These are phyloP conservation scores for Schoenoplectus tabernaemontani DNA, from an alignment of 202 grass and related monocot species.

Conservation along the genomic window DNA sequence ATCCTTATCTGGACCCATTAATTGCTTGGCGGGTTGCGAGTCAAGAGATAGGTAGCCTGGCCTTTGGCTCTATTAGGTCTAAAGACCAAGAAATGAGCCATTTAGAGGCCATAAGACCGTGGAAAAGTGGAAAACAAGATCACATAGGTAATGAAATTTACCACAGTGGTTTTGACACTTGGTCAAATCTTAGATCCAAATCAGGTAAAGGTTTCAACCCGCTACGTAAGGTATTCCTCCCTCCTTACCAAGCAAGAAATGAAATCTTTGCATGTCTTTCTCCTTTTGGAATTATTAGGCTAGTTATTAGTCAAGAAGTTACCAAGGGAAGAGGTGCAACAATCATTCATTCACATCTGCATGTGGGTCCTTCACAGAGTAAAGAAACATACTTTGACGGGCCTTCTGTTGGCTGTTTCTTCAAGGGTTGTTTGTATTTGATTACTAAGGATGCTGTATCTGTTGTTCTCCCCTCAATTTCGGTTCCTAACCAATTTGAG, in stretches of 20 bases:
- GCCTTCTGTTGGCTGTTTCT: conserved; percentile 69
- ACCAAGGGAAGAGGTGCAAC: conserved; percentile 36
- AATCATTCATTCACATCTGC: conserved; percentile 56
- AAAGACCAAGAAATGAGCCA: conserved; percentile 19
- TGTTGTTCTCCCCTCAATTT: conserved; percentile 81
- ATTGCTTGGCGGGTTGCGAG: conserved; percentile 72
- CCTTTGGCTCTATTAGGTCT: conserved; percentile 38
- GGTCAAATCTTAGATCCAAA: conserved; percentile 14
- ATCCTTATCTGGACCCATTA: conserved; percentile 43
- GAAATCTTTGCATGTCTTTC: conserved; percentile 60
- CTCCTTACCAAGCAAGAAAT: conserved; percentile 51
- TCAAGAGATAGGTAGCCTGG: conserved; percentile 51
- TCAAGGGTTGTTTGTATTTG: conserved; percentile 83
- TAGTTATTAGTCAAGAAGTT: conserved; percentile 38
- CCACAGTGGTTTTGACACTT: conserved; percentile 51
- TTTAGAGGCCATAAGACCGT: conserved; percentile 24
- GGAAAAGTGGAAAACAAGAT: conserved; percentile 48
- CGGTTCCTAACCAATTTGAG: conserved; percentile 30
- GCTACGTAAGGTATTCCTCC: conserved; percentile 60
- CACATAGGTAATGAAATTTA: conserved; percentile 25
- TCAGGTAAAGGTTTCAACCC: conserved; percentile 17
- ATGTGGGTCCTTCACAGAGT: conserved; percentile 29
- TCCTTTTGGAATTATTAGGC: conserved; percentile 67
- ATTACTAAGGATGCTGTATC: conserved; percentile 57
- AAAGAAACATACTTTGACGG: conserved; percentile 39